A percentile compares a stretch with the other conserved stretches of the same genome.
These are phyloP conservation scores for Botrytis hyacinthi DNA, from an alignment of 2,329 filamentous ascomycete genomes.

Conservation along the genomic window DNA sequence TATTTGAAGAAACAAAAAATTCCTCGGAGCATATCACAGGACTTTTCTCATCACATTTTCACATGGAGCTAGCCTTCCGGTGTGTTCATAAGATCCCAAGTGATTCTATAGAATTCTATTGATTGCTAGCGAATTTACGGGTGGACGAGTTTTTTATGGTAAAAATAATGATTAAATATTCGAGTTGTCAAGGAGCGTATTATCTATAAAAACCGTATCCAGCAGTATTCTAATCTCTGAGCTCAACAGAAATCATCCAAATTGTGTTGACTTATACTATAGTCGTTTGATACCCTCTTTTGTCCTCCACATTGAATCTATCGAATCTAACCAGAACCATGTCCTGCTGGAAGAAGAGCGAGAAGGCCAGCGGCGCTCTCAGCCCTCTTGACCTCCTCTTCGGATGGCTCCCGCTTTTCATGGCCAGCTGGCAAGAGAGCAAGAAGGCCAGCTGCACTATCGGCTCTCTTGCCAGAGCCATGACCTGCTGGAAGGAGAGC, in stretches of 20 bases:
- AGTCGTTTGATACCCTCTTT: not conserved
- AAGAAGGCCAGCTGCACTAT: not conserved
- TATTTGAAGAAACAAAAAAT: not conserved
- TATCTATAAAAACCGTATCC: conserved; percentile 6
- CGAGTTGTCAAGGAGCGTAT: not conserved
- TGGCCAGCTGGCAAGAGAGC: not conserved
- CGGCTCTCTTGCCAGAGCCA: not conserved
- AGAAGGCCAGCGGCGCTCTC: not conserved
- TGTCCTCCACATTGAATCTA: not conserved
- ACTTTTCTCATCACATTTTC: not conserved
- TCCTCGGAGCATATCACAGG: not conserved
- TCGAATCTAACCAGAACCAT: conserved; percentile 1
- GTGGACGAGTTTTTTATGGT: not conserved
- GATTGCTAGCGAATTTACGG: not conserved
- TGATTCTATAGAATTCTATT: no score
- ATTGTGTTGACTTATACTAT: not conserved
- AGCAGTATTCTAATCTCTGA: conserved; percentile 1
- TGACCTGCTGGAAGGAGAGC: not conserved
- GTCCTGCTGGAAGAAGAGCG: not conserved
- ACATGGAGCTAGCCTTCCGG: not conserved
- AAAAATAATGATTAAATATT: not conserved
- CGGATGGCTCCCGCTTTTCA: not conserved
- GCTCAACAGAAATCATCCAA: not conserved
- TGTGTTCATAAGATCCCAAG: no score
- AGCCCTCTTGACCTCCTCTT: not conserved